Conservation (phyloP, 1,284 basidiomycete species). For the Austroboletus niveus region DNA sequence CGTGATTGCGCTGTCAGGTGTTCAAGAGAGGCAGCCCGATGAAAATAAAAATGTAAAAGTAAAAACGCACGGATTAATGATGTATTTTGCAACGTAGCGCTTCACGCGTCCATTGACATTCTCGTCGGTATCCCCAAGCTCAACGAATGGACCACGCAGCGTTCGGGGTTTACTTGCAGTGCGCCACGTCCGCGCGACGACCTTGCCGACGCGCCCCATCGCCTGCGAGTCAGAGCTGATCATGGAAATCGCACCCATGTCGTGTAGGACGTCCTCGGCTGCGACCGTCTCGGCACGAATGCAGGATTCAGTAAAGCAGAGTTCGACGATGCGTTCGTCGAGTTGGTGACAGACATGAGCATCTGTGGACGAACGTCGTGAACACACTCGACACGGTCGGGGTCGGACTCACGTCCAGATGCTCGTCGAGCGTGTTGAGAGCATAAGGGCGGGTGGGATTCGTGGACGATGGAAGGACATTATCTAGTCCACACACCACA, state of each 20-base stretch:
- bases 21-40: too few species aligned
- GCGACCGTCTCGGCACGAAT: conserved; percentile 97
- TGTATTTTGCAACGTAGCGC: conserved; percentile 95
- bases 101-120: conserved; percentile 96
- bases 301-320: conserved; percentile 95
- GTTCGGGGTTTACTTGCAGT: conserved; percentile 95
- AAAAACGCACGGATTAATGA: conserved; percentile 87
- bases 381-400: not conserved
- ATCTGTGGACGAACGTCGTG: conserved; percentile 86
- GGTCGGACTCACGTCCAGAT: conserved; percentile 82
- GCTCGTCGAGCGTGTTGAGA: conserved; percentile 93
- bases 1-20: conserved; percentile 72
- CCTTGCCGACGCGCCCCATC: conserved; percentile 98
- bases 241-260: conserved; percentile 93
- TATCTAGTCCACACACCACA: conserved; percentile 85
- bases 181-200: conserved; percentile 91
- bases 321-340: conserved; percentile 82
- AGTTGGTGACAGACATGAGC: conserved; percentile 97
- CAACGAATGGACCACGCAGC: conserved; percentile 65
- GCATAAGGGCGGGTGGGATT: conserved; percentile 96
- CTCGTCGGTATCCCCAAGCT: conserved; percentile 61
- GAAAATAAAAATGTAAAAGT: too few species aligned
- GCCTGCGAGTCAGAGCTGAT: conserved; percentile 96
- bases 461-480: conserved; percentile 96
- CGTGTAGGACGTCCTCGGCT: conserved; percentile 96